phyloP scores from a whole-genome alignment of 2,329 filamentous ascomycete species.

The Didymella keratinophila region DNA sequence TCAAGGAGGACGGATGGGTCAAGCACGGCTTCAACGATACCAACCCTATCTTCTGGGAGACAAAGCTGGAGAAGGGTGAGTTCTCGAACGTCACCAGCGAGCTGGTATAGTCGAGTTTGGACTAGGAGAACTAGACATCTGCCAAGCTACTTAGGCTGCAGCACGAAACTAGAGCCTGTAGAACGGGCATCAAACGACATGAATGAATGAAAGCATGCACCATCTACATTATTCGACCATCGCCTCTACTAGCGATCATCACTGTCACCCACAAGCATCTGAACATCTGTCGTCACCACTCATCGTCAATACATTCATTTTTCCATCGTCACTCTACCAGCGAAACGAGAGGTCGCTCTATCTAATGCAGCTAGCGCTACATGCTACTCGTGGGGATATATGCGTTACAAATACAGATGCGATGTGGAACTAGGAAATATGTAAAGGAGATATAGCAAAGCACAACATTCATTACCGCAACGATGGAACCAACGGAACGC shows the following conservation, averaged over 20 bases:
- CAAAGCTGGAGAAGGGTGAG: conserved; percentile 97
- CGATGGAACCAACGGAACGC: conserved; percentile 45
- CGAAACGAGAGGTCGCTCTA: conserved; percentile 12
- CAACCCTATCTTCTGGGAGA: conserved; percentile 99
- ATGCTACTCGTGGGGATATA: conserved; percentile 19
- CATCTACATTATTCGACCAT: neutral
- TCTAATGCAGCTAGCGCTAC: conserved; percentile 6
- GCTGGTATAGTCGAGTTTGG: conserved; percentile 60
- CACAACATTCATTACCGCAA: conserved; percentile 11
- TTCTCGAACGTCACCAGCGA: conserved; percentile 92
- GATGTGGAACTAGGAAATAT: conserved; percentile 9
- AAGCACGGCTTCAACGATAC: conserved; percentile 98
- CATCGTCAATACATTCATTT: neutral
- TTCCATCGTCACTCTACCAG: neutral
- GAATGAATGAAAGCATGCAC: conserved; percentile 25
- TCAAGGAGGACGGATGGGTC: conserved; percentile 98
- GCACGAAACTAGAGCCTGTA: conserved; percentile 1
- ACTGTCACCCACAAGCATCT: neutral
- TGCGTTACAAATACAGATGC: conserved; percentile 18
- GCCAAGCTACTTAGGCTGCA: conserved; percentile 1
- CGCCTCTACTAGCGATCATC: neutral
- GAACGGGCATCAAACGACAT: conserved; percentile 16
- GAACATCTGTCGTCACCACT: neutral
- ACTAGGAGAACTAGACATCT: neutral
- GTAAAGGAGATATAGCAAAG: neutral